These are phyloP conservation scores for Claviceps africana DNA, from an alignment of 2,329 filamentous ascomycete species.

Conservation along the genomic window DNA sequence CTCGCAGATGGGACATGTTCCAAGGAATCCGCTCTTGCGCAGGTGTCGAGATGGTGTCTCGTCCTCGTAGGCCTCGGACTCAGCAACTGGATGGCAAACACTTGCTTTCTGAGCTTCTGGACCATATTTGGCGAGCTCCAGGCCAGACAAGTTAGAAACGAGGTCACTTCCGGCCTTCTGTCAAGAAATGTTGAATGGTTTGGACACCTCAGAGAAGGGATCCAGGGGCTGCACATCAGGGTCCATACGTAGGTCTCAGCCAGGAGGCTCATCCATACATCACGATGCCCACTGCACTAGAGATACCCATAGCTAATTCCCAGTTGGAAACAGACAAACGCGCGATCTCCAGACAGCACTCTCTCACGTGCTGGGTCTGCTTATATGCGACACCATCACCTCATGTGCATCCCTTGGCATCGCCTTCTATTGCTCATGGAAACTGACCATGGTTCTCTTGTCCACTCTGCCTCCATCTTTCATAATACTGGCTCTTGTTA, in stretches of 20 bases:
- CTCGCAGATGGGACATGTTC: slow-evolving; percentile 44
- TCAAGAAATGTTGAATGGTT: slow-evolving; percentile 70
- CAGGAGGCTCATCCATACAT: background rate
- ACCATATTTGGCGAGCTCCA: slow-evolving; percentile 70
- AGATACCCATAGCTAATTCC: background rate
- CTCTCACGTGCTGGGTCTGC: slow-evolving; percentile 64
- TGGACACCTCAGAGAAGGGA: slow-evolving; percentile 56
- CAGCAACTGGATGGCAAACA: slow-evolving; percentile 53
- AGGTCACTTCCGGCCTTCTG: slow-evolving; percentile 56
- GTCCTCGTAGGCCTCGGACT: slow-evolving; percentile 49
- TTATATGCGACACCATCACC: slow-evolving; percentile 50
- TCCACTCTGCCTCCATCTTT: slow-evolving; percentile 57
- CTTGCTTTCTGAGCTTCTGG: slow-evolving; percentile 56
- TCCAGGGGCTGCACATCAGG: slow-evolving; percentile 54
- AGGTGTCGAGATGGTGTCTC: slow-evolving; percentile 46
- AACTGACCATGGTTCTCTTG: slow-evolving; percentile 66
- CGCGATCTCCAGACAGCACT: slow-evolving; percentile 68
- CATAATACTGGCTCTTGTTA: slow-evolving; percentile 44
- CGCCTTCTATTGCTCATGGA: slow-evolving; percentile 71
- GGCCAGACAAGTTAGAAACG: slow-evolving; percentile 48
- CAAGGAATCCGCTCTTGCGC: slow-evolving; percentile 35
- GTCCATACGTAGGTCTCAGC: slow-evolving; percentile 51
- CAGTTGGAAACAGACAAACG: slow-evolving; percentile 47
- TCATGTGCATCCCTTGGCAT: slow-evolving; percentile 52
- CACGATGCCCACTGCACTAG: background rate